These are phyloP conservation scores for Myrmaecium sp. DNA, from an alignment of 2,329 filamentous ascomycete species.

Conservation along the genomic window DNA sequence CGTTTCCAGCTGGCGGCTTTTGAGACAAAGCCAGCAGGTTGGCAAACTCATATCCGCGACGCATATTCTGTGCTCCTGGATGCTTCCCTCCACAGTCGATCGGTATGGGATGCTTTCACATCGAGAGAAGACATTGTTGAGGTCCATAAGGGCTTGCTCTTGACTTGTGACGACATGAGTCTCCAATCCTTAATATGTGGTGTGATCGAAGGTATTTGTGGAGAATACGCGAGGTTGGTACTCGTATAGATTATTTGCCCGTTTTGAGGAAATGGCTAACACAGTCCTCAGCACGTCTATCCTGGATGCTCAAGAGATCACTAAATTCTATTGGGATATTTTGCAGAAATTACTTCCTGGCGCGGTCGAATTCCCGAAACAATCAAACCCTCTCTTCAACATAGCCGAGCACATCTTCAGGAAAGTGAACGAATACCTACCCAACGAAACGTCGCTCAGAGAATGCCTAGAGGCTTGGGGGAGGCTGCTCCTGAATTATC, in stretches of 20 bases:
- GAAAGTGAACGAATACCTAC: slow-evolving; percentile 15
- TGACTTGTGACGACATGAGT: slow-evolving; percentile 10
- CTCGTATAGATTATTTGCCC: no score
- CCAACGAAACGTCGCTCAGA: slow-evolving; percentile 15
- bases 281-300: neutral
- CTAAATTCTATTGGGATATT: slow-evolving; percentile 16
- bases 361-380: slow-evolving; percentile 9
- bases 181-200: slow-evolving; percentile 13
- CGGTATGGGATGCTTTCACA: slow-evolving; percentile 18
- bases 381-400: slow-evolving; percentile 17
- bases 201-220: slow-evolving; percentile 18
- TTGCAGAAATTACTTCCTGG: slow-evolving; percentile 16
- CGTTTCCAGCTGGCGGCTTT: slow-evolving; percentile 8
- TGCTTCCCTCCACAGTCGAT: slow-evolving; percentile 17
- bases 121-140: slow-evolving; percentile 8
- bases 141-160: slow-evolving; percentile 16
- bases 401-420: slow-evolving; percentile 20
- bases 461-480: slow-evolving; percentile 16
- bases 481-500: slow-evolving; percentile 14
- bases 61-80: slow-evolving; percentile 19
- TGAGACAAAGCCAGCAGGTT: slow-evolving; percentile 5
- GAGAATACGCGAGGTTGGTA: no score
- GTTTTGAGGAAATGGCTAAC: no score
- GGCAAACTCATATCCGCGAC: slow-evolving; percentile 6
- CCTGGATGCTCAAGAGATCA: slow-evolving; percentile 14